Conservation (phyloP, 305 asterid genomes). For the Fraxinus paxiana region DNA sequence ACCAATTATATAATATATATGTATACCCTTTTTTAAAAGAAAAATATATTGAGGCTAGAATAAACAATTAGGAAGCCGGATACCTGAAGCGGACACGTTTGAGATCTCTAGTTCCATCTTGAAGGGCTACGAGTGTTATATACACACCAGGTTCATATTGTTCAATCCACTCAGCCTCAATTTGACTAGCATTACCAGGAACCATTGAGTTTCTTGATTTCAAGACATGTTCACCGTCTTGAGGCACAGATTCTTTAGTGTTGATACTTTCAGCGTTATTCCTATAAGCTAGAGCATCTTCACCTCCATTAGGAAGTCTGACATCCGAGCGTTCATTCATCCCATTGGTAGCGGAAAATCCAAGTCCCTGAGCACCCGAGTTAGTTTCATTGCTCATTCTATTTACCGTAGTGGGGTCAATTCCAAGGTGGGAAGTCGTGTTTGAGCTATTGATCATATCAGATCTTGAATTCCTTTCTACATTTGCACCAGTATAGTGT, state of each 20-base stretch:
- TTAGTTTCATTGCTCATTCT: conserved; percentile 36
- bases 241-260: conserved; percentile 39
- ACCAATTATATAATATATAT: neutral
- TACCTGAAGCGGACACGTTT: conserved; percentile 99
- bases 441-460: conserved; percentile 37
- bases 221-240: conserved; percentile 44
- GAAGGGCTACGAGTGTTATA: conserved; percentile 76
- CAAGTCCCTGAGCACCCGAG: conserved; percentile 38
- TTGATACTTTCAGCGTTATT: conserved; percentile 47
- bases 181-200: conserved; percentile 55
- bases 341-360: conserved; percentile 37
- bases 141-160: conserved; percentile 90
- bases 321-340: conserved; percentile 37
- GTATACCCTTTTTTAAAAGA: neutral
- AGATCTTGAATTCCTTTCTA: conserved; percentile 49
- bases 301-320: conserved; percentile 47
- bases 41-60: neutral
- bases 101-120: conserved; percentile 92
- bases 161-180: conserved; percentile 92
- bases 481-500: conserved; percentile 42
- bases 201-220: conserved; percentile 46
- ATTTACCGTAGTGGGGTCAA: conserved; percentile 34
- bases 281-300: conserved; percentile 34
- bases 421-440: conserved; percentile 39
- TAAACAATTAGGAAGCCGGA: neutral